Evolutionary conservation across 805 yeast genomes (phyloP), one percentile per base, ranked within the genome.

Genomic region (Limtongozyma cylindracea): DNA sequence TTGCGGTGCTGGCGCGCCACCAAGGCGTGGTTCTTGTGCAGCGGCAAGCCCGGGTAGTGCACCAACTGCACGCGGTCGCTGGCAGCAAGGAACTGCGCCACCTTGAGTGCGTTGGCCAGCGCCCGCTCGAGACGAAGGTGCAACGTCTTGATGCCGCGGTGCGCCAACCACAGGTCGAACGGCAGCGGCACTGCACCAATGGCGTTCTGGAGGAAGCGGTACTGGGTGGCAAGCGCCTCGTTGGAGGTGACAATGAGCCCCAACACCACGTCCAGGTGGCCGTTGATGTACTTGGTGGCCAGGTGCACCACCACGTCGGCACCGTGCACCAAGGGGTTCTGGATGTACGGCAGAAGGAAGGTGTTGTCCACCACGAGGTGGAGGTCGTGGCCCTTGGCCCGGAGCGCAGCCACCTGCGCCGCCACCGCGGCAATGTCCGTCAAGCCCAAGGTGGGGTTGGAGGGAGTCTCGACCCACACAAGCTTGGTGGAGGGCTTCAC

Each of bases 151-250:
- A 77, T 56, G 39, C 92, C 92, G 44, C 93, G 61, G 56, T 76
- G 92, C 25, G 91, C 82, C 44, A 76, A 66, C 91, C 91, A 77
- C 19, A 78, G 61, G 49, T 78, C 92, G 43, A 77, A 78, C 24
- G 92, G 76, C 11, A 91, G 73, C 31, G 91, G 91, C 30, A 77
- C 61, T 13, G 91, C 78, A 29, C 92, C 93, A 35, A 73, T 54
- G 31, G 91, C 91, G 37, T 76, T 76, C 47, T 77, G 91, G 45
- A 76, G 56, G 53, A 73, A 76, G 28, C 73, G 56, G 46, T 68
- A 56, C 37, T 55, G 53, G 33, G 66, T 66, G 47, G 63, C 63
- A 35, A 72, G 47, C 22, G 39, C 53, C 25, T 59, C 66, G 34
- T 46, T 44, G 54, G 65, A 72, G 31, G 77, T 63, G 23, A 73